Evolutionary conservation across 768 basidiomycete genomes (phyloP).

Genomic region (Suillus subaureus): DNA sequence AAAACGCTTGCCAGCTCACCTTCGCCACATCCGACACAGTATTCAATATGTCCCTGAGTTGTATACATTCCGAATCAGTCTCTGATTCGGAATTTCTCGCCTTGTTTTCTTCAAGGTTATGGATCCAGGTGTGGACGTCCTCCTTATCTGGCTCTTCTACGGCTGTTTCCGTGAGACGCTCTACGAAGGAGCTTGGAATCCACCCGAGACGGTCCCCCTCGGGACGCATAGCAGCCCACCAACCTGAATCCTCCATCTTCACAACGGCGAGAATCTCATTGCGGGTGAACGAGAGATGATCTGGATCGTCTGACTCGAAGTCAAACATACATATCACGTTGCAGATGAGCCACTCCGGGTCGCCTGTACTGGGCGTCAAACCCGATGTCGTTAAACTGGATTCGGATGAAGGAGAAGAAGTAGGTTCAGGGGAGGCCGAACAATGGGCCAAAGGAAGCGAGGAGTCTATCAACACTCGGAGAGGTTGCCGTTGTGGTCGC

Average conservation of each 20-base stretch:
- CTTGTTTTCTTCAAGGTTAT: slow-evolving; percentile 52
- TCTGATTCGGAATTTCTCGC: slow-evolving; percentile 30
- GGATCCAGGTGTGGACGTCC: slow-evolving; percentile 21
- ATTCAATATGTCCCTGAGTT: neutral
- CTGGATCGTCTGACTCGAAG: slow-evolving; percentile 62
- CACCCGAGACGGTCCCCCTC: slow-evolving; percentile 62
- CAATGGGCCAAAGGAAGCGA: slow-evolving; percentile 39
- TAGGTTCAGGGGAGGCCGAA: slow-evolving; percentile 32
- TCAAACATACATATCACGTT: slow-evolving; percentile 65
- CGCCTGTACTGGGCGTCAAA: slow-evolving; percentile 35
- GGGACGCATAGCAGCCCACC: slow-evolving; percentile 77
- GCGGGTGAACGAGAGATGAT: slow-evolving; percentile 62
- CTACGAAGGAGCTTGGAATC: slow-evolving; percentile 76
- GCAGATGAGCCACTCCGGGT: slow-evolving; percentile 34
- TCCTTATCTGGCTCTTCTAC: neutral
- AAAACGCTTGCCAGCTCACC: neutral
- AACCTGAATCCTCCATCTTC: slow-evolving; percentile 70
- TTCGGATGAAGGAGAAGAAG: slow-evolving; percentile 17
- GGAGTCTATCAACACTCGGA: slow-evolving; percentile 36
- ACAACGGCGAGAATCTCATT: slow-evolving; percentile 71
- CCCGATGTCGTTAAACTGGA: slow-evolving; percentile 14
- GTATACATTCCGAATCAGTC: neutral
- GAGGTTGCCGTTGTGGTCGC: slow-evolving; percentile 18
- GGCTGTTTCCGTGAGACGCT: slow-evolving; percentile 37
- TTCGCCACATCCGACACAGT: neutral